These are phyloP conservation scores for Aspergillus sclerotiicarbonarius DNA, from an alignment of 495 filamentous ascomycete genomes.

Conservation along the genomic window DNA sequence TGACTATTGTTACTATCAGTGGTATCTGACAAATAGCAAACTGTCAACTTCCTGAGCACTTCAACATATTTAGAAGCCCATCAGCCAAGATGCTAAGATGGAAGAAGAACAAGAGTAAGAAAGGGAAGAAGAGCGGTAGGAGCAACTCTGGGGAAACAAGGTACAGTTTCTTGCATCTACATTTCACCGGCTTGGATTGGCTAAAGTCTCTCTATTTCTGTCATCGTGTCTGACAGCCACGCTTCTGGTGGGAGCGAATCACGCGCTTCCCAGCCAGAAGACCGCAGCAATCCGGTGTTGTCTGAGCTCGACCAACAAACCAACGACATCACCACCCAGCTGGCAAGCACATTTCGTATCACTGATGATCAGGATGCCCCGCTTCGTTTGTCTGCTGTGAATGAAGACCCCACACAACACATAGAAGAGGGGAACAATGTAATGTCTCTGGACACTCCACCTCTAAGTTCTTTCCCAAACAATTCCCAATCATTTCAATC, in stretches of 20 bases:
- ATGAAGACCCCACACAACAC: not conserved
- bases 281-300: not conserved
- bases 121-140: not conserved
- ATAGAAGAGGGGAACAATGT: not conserved
- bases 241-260: not conserved
- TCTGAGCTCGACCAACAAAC: not conserved
- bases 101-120: not conserved
- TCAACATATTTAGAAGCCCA: not conserved
- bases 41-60: not conserved
- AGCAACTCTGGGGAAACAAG: not conserved
- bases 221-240: not conserved
- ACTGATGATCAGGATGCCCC: conserved; percentile 2
- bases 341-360: conserved; percentile 12
- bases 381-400: not conserved
- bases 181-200: not conserved
- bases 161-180: not conserved
- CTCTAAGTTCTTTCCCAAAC: not conserved
- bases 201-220: not conserved
- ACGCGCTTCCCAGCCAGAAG: not conserved
- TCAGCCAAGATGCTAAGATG: not conserved
- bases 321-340: conserved; percentile 5
- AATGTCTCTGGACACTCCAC: not conserved
- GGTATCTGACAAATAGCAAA: no score
- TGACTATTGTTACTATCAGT: no score
- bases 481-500: not conserved